Evolutionary conservation across 2,329 filamentous ascomycete genomes (phyloP), one percentile per base, ranked within the genome.

Genomic region (Epicoccum nigrum): DNA sequence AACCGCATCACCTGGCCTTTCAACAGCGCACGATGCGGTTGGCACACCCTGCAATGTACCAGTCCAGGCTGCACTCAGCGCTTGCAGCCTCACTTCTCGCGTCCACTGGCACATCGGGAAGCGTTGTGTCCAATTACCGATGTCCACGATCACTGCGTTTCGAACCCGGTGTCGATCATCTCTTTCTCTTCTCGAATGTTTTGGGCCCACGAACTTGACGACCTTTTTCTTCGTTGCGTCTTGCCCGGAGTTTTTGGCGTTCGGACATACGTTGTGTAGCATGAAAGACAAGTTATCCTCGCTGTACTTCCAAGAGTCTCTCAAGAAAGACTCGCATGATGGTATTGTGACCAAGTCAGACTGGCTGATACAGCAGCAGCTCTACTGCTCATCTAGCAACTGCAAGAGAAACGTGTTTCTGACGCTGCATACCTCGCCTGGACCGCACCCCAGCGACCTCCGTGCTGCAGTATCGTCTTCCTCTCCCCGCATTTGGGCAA

Each of bases 401-500:
- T 67, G 59, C 32, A 68, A 43, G 16, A 68, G 60, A 37, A 55
- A 59, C 7, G 62, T 49, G 20, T 65, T 68, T 20, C 61, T 63
- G 25, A 68, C 55, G 15, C 30, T 61, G 31, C 65, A 68, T 11
- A 45, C 40, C 15, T 59, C 45, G 19, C 44, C 43, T 12, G 57
- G 55, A 12, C 21, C 34, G 39, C 62, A 65, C 12, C 63, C 63
- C 23, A 68, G 51, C 16, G 59, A 59, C 17, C 54, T 58, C 20
- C 59, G 59, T 19, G 61, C 52, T 2, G 55, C 47, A 7, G 59
- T 54, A 2, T 50, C 37, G 31, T 67, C 64, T 21, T 51, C 58
- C 19, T 67, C 59, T 4, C 64, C 63, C 25, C 63, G 61, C 64
- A 68, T 67, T 20, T 66, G 61, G 4, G 58, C 57, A 15, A 68